Evolutionary conservation across 495 filamentous ascomycete genomes (phyloP).

Genomic region (Neurospora sp.): DNA sequence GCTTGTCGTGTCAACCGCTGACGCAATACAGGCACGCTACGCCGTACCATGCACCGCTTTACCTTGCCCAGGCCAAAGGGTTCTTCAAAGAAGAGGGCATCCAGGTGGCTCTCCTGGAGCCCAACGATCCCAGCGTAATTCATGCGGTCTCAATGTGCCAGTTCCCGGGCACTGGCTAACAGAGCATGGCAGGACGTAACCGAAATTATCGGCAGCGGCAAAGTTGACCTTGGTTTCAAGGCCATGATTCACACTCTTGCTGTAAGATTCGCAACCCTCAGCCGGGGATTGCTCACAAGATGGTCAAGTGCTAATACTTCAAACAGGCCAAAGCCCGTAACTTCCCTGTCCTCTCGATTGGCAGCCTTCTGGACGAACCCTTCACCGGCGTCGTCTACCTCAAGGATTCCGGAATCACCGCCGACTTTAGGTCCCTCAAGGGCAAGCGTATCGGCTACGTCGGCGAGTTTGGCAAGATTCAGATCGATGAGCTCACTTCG

Average conservation of each 20-base stretch:
- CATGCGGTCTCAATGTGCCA: background rate
- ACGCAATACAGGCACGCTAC: slow-evolving; percentile 50
- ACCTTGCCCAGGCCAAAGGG: slow-evolving; percentile 59
- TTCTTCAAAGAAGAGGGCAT: slow-evolving; percentile 60
- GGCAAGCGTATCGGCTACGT: slow-evolving; percentile 66
- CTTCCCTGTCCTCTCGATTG: slow-evolving; percentile 59
- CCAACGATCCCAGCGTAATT: slow-evolving; percentile 53
- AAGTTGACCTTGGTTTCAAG: slow-evolving; percentile 65
- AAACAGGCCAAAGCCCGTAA: slow-evolving; percentile 55
- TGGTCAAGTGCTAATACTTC: background rate
- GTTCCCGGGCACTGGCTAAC: background rate
- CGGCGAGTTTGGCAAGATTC: slow-evolving; percentile 67
- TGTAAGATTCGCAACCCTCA: slow-evolving; percentile 23
- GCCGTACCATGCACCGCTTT: slow-evolving; percentile 63
- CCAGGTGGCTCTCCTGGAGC: slow-evolving; percentile 60
- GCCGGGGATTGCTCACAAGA: background rate
- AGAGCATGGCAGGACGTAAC: slow-evolving; percentile 42
- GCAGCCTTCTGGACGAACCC: slow-evolving; percentile 59
- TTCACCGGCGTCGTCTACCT: slow-evolving; percentile 66
- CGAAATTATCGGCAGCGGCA: slow-evolving; percentile 61
- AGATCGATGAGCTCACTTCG: slow-evolving; percentile 64
- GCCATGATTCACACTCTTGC: slow-evolving; percentile 68
- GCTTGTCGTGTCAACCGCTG: slow-evolving; percentile 4
- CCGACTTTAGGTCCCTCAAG: slow-evolving; percentile 53
- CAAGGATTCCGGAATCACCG: slow-evolving; percentile 57